Conservation (phyloP, 1,284 basidiomycete genomes). For the Trametes polyzona region DNA sequence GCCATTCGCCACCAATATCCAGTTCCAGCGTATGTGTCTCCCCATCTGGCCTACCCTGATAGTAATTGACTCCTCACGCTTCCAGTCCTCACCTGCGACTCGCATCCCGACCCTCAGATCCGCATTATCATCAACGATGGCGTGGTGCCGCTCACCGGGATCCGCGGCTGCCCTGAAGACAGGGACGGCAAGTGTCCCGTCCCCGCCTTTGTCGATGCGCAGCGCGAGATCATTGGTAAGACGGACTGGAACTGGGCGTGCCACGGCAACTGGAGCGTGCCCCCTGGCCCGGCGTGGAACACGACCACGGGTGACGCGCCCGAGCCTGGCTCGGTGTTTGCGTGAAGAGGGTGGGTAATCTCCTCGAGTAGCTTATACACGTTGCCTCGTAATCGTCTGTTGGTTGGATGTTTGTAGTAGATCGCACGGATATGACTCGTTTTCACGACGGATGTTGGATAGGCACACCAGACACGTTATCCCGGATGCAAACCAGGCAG, state of each 20-base stretch:
- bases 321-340: constrained; percentile 2
- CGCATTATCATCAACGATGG: constrained; percentile 89
- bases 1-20: constrained; percentile 78
- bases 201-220: constrained; percentile 71
- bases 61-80: not conserved
- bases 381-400: not conserved
- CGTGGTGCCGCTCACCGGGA: constrained; percentile 78
- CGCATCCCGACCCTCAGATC: constrained; percentile 61
- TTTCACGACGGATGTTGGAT: no score
- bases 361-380: not conserved
- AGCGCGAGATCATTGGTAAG: constrained; percentile 66
- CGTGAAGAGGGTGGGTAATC: not conserved
- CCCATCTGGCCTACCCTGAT: not conserved
- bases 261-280: constrained; percentile 66
- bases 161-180: constrained; percentile 73
- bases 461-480: no score
- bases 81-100: constrained; percentile 61
- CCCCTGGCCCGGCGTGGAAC: constrained; percentile 47
- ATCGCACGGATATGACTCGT: no score
- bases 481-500: no score
- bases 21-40: constrained; percentile 66
- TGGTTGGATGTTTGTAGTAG: no score
- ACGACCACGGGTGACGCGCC: constrained; percentile 37
- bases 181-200: constrained; percentile 84
- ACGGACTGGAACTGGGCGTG: constrained; percentile 83